Evolutionary conservation across 225 moss, liverwort and hornwort species (phyloP), one percentile per base, ranked within the genome.

Genomic region (Straminergon stramineum): DNA sequence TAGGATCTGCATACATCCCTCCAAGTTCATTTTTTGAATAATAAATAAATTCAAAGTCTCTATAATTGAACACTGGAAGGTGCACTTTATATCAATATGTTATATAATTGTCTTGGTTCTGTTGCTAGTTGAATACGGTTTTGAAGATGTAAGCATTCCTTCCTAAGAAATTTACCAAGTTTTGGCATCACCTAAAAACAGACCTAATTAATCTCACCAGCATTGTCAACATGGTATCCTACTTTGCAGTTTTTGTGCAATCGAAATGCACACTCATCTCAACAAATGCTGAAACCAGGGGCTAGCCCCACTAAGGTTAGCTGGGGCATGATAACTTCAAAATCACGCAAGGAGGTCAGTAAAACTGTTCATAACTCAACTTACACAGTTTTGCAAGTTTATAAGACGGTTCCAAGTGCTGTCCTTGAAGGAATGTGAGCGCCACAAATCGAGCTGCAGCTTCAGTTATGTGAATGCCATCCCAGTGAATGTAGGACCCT

Each of bases 401-500:
- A 16, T 90, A 91, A 45, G 90, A 52, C 17, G 95, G 92, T 57
- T 93, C 91, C 86, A 90, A 85, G 48, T 92, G 77, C 31, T 91
- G n/a, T 84, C 91, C 95, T 17, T 53, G 55, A 1, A 93, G 76
- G 64, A 95, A 66, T 23, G 71, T 63, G 37, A 80, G 52, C 16
- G 92, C 95, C 9, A 95, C 80, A 79, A 90, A 67, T 3, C 77
- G 88, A 86, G 95, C 92, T 69, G 95, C 91, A 85, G 97, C 95
- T 22, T 98, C 95, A 5, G 96, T 96, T 28, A 89, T 92, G 91
- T 97, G 98, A 17, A 96, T 0, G 11, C 92, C 92, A 75, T 98
- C 97, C 97, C 97, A 98, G 53, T 91, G 20, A 41, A 93, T 52
- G 87, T 94, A 79, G 26, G 87, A 85, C 17, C 61, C 79, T 63